Conservation (phyloP, 1,284 basidiomycete species). For the Melampsora larici-populina region DNA sequence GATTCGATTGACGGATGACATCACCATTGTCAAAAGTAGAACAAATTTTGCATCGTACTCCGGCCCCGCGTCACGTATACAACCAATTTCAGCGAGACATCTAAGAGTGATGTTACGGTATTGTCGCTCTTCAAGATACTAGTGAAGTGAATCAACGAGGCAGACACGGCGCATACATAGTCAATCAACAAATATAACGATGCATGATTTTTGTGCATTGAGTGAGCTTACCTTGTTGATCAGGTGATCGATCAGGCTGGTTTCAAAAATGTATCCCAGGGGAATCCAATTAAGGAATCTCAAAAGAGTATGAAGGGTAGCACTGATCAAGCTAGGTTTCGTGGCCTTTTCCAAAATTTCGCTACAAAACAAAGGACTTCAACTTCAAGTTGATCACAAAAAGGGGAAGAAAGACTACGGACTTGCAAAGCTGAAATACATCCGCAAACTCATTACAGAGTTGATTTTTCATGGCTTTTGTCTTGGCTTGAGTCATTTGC, state of each 20-base stretch:
- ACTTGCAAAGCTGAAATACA: slow-evolving; percentile 45
- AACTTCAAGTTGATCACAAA: slow-evolving; percentile 59
- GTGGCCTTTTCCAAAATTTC: slow-evolving; percentile 98
- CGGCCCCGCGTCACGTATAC: slow-evolving; percentile 80
- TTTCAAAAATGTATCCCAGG: slow-evolving; percentile 98
- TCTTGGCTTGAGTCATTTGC: slow-evolving; percentile 98
- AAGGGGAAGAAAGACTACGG: slow-evolving; percentile 56
- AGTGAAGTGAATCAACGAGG: slow-evolving; percentile 19
- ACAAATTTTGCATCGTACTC: slow-evolving; percentile 99
- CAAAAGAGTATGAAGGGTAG: slow-evolving; percentile 90
- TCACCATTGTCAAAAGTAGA: slow-evolving; percentile 94
- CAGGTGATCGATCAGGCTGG: slow-evolving; percentile 90
- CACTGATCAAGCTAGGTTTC: slow-evolving; percentile 90
- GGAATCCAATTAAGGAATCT: slow-evolving; percentile 99
- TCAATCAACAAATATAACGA: too few relatives aligned
- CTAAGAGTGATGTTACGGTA: slow-evolving; percentile 98
- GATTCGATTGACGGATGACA: slow-evolving; percentile 95
- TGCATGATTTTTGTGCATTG: neutral
- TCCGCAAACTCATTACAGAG: slow-evolving; percentile 97
- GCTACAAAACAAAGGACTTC: slow-evolving; percentile 55
- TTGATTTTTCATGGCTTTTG: slow-evolving; percentile 93
- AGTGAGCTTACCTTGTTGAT: slow-evolving; percentile 55
- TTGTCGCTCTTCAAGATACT: slow-evolving; percentile 95
- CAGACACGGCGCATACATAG: neutral
- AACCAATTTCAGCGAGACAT: slow-evolving; percentile 95